Conservation (phyloP, 768 basidiomycete genomes). For the Russula lepida region DNA sequence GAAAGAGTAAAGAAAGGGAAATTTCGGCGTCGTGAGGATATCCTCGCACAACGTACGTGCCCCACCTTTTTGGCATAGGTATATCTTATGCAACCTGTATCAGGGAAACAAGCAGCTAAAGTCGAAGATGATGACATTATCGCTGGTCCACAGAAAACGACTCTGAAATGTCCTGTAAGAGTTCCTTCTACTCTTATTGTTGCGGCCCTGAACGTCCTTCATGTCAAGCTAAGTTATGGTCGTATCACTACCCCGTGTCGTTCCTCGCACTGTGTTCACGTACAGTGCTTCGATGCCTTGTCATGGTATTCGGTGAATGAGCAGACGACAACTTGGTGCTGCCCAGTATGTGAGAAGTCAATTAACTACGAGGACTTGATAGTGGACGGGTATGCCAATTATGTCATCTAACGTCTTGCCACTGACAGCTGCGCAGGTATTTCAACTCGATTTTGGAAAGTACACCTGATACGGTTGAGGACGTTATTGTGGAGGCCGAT, state of each 20-base stretch:
- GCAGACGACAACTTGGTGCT: conserved; percentile 91
- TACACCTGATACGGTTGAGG: conserved; percentile 75
- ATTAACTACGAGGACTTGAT: conserved; percentile 77
- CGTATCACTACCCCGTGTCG: conserved; percentile 81
- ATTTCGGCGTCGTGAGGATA: conserved; percentile 51
- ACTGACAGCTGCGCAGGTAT: conserved; percentile 44
- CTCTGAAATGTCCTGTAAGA: conserved; percentile 88
- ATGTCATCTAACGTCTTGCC: neutral
- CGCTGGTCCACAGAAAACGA: conserved; percentile 83
- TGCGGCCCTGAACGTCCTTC: neutral
- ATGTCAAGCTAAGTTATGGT: conserved; percentile 66
- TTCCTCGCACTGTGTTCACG: conserved; percentile 78
- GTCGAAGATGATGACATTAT: conserved; percentile 87
- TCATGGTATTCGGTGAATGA: conserved; percentile 96
- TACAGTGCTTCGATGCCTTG: conserved; percentile 91
- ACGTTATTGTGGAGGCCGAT: conserved; percentile 88
- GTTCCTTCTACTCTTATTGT: neutral
- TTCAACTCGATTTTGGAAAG: conserved; percentile 76
- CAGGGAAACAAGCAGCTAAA: conserved; percentile 48
- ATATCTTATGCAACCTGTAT: neutral
- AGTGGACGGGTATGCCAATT: conserved; percentile 72
- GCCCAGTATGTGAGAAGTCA: conserved; percentile 84
- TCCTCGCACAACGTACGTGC: conserved; percentile 58
- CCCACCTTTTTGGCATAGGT: neutral
- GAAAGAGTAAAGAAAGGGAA: conserved; percentile 61